phyloP scores from a whole-genome alignment of 495 filamentous ascomycete genomes.

The Entonaema liquescens region DNA sequence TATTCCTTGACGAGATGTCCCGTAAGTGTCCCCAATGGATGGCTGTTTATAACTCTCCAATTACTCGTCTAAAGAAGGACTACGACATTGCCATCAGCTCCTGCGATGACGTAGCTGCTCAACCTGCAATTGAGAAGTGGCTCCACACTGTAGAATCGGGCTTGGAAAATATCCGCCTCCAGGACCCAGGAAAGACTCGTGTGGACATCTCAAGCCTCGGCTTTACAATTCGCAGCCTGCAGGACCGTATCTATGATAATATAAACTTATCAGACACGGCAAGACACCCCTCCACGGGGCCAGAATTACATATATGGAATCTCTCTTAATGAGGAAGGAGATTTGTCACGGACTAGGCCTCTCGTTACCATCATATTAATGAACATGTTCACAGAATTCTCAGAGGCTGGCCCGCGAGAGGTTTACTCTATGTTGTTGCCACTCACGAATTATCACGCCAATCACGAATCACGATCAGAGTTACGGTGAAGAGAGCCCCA shows the following conservation, averaged over 20 bases:
- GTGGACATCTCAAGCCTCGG: not conserved
- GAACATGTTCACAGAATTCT: not conserved
- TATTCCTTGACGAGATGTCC: not conserved
- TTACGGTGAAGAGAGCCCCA: slow-evolving; percentile 6
- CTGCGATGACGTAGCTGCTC: not conserved
- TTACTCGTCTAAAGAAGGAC: not conserved
- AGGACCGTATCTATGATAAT: slow-evolving; percentile 9
- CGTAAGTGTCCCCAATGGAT: not conserved
- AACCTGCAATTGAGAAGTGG: not conserved
- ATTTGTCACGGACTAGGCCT: not conserved
- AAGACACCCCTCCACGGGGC: not conserved
- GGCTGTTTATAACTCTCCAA: not conserved
- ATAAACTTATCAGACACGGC: slow-evolving; percentile 3
- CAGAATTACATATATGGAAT: not conserved
- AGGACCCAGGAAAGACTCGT: not conserved
- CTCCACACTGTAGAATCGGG: slow-evolving; percentile 2
- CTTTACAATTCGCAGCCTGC: slow-evolving; percentile 1
- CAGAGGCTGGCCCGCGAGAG: not conserved
- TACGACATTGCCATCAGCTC: not conserved
- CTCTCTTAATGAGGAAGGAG: not conserved
- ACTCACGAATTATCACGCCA: not conserved
- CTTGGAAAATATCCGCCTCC: not conserved
- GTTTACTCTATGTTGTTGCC: not conserved
- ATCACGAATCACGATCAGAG: slow-evolving; percentile 3
- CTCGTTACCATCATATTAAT: not conserved